A percentile compares a stretch with the other conserved stretches of the same genome.
phyloP scores from a whole-genome alignment of 2,329 filamentous ascomycete genomes.

The Scytalidium sp. region DNA sequence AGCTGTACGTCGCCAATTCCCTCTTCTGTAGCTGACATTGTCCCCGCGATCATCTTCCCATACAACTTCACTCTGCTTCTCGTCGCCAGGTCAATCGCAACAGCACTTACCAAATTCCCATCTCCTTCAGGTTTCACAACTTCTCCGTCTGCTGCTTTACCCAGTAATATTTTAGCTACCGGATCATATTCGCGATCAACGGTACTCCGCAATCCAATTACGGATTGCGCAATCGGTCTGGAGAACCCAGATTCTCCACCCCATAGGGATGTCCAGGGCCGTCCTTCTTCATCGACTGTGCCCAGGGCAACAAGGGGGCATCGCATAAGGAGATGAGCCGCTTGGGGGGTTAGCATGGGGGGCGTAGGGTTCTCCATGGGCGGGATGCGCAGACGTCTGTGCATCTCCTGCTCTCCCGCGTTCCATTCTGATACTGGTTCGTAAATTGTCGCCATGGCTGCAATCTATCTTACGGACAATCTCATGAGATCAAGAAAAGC shows the following conservation, averaged over 20 bases:
- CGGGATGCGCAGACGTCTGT: constrained; percentile 57
- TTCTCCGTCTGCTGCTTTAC: constrained; percentile 41
- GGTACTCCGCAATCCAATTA: constrained; percentile 61
- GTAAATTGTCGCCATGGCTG: not conserved
- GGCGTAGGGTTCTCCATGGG: constrained; percentile 63
- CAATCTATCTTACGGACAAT: not conserved
- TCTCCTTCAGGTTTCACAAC: constrained; percentile 29
- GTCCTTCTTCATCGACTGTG: constrained; percentile 59
- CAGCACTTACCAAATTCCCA: constrained; percentile 54
- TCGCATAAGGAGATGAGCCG: constrained; percentile 55
- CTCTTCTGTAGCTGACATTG: constrained; percentile 37
- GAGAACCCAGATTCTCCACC: constrained; percentile 72
- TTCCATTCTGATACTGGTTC: constrained; percentile 45
- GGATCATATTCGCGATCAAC: constrained; percentile 67
- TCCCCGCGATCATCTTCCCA: constrained; percentile 66
- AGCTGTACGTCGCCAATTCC: constrained; percentile 42
- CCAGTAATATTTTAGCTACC: constrained; percentile 62
- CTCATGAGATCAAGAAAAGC: not conserved
- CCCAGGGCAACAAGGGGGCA: constrained; percentile 72
- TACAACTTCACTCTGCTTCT: constrained; percentile 72
- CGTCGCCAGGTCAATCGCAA: constrained; percentile 62
- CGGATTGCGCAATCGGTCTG: constrained; percentile 54
- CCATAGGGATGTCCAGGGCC: constrained; percentile 77
- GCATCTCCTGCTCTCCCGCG: constrained; percentile 64
- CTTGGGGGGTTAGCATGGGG: constrained; percentile 58